A percentile compares a stretch with the other conserved stretches of the same genome.
Conservation (phyloP, 164 flowering plant genomes). For the Nymphaea colorata region DNA sequence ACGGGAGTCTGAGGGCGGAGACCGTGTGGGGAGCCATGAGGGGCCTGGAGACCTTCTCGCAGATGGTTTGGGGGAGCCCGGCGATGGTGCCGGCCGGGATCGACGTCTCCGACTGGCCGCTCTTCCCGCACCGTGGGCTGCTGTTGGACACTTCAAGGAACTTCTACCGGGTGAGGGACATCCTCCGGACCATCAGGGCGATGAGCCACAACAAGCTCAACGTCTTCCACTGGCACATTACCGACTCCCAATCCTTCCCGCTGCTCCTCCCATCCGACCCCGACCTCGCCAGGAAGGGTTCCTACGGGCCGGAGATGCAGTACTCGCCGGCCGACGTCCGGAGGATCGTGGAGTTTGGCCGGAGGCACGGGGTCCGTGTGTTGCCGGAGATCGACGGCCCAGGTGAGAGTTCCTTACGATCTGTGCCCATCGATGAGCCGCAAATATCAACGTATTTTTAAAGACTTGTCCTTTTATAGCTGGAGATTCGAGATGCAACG, state of each 20-base stretch:
- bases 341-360: conserved; percentile 54
- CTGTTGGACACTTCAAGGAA: conserved; percentile 75
- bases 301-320: conserved; percentile 53
- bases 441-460: too few relatives aligned
- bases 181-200: conserved; percentile 54
- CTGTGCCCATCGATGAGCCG: neutral
- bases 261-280: conserved; percentile 74
- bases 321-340: conserved; percentile 54
- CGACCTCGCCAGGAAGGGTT: conserved; percentile 48
- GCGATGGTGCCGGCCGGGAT: conserved; percentile 34
- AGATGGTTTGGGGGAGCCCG: conserved; percentile 50
- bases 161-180: conserved; percentile 46
- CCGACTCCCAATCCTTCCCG: conserved; percentile 90
- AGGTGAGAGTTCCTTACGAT: conserved; percentile 27
- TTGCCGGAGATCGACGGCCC: conserved; percentile 81
- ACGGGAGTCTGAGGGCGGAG: conserved; percentile 35
- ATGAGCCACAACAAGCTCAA: conserved; percentile 74
- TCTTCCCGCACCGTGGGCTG: conserved; percentile 62
- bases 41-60: conserved; percentile 86
- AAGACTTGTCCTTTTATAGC: too few relatives aligned
- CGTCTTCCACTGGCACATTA: conserved; percentile 94
- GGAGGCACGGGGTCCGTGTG: conserved; percentile 72
- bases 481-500: too few relatives aligned
- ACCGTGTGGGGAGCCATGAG: conserved; percentile 88
- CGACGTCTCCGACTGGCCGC: conserved; percentile 41